Evolutionary conservation across 495 filamentous ascomycete genomes (phyloP).

Genomic region (Penicillium goetzii): DNA sequence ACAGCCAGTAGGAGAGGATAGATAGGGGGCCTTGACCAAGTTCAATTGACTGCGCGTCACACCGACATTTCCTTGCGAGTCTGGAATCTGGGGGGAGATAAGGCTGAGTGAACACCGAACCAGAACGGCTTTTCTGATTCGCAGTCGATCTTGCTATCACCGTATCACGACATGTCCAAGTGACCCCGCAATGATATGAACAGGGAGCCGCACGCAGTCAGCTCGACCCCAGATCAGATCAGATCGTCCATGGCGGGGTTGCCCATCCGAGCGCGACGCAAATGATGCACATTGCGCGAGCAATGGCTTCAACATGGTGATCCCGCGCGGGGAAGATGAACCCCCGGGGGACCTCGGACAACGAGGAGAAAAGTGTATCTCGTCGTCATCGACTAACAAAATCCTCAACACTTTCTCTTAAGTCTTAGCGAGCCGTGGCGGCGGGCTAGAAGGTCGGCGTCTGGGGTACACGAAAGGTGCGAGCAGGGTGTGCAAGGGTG

Average conservation of each 20-base stretch:
- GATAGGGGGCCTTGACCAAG: not conserved
- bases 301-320: not conserved
- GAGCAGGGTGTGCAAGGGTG: not conserved
- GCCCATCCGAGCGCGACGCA: not conserved
- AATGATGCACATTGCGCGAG: slow-evolving; percentile 5
- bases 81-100: slow-evolving; percentile 13
- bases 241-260: slow-evolving; percentile 3
- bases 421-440: slow-evolving; percentile 15
- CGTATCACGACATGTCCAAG: slow-evolving; percentile 8
- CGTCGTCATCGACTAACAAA: not conserved
- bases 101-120: not conserved
- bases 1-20: not conserved
- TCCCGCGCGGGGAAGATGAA: slow-evolving; percentile 17
- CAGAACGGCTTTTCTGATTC: slow-evolving; percentile 4
- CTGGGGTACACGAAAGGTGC: not conserved
- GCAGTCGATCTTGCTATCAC: slow-evolving; percentile 11
- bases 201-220: slow-evolving; percentile 23
- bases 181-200: slow-evolving; percentile 17
- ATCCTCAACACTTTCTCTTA: slow-evolving; percentile 2
- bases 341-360: not conserved
- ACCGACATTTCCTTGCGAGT: slow-evolving; percentile 13
- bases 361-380: not conserved
- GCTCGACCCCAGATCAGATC: slow-evolving; percentile 12
- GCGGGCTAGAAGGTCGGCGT: slow-evolving; percentile 11
- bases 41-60: slow-evolving; percentile 2